phyloP scores from a whole-genome alignment of 169 alveolate genomes.

The Eimeria brunetti region DNA sequence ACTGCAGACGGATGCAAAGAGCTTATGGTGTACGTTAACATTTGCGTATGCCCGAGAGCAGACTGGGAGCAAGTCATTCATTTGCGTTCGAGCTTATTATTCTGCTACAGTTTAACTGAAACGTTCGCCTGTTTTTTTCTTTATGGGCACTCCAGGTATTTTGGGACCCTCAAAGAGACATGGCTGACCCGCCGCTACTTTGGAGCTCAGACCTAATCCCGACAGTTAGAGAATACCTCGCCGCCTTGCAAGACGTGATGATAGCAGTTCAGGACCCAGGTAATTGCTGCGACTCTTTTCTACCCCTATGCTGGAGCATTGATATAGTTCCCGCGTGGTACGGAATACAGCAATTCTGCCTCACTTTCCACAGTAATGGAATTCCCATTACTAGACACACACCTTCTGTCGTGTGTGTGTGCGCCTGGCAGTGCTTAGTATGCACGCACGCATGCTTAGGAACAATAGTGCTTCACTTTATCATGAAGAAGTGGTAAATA shows the following conservation, averaged over 20 bases:
- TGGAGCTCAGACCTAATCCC: constrained; percentile 58
- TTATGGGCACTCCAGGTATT: constrained; percentile 27
- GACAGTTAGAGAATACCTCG: constrained; percentile 56
- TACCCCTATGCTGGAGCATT: background rate
- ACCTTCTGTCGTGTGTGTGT: background rate
- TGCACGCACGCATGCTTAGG: background rate
- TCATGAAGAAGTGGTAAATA: background rate
- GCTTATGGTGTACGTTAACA: too few relatives aligned
- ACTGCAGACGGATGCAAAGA: background rate
- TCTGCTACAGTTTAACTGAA: background rate
- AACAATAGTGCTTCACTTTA: background rate
- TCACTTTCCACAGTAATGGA: background rate
- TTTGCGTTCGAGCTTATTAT: background rate
- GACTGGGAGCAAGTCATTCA: background rate
- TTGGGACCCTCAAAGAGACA: constrained; percentile 70
- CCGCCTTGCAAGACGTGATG: constrained; percentile 80
- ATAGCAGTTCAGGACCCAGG: constrained; percentile 81
- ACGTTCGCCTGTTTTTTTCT: background rate
- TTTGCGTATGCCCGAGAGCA: background rate
- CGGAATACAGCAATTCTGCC: background rate
- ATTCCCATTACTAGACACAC: background rate
- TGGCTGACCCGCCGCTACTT: constrained; percentile 43
- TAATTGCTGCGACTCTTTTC: background rate
- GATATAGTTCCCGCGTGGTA: background rate
- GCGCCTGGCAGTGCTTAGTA: background rate